Conservation (phyloP, 345 rosid genomes). For the Rhodamnia rubescens region DNA sequence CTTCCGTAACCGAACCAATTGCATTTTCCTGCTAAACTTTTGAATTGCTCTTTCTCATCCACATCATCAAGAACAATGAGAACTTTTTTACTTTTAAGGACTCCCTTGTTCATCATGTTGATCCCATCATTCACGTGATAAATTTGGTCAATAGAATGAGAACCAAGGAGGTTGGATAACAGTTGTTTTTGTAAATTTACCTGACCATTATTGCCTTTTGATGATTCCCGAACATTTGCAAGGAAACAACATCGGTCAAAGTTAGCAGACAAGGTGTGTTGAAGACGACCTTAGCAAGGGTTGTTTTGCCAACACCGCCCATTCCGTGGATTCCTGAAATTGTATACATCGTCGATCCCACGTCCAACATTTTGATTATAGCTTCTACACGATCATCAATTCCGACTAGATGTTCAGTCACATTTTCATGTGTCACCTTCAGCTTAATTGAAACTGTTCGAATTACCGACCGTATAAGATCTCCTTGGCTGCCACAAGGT, state of each 20-base stretch:
- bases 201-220: background rate
- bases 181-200: background rate
- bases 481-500: background rate
- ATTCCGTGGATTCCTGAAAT: fast-evolving
- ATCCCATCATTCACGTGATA: fast-evolving
- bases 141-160: fast-evolving
- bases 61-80: too few relatives aligned
- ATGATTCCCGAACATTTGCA: background rate
- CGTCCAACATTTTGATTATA: background rate
- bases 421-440: background rate
- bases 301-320: background rate
- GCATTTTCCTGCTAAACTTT: too few relatives aligned
- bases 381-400: background rate
- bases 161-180: background rate
- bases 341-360: fast-evolving
- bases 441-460: background rate
- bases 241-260: background rate
- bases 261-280: fast-evolving
- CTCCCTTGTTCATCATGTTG: background rate
- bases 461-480: fast-evolving
- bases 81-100: too few relatives aligned
- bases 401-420: background rate
- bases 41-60: too few relatives aligned
- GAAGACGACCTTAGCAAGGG: background rate
- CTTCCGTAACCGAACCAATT: background rate